Evolutionary conservation across 768 basidiomycete species (phyloP).

Genomic region (Podaxis sp.): DNA sequence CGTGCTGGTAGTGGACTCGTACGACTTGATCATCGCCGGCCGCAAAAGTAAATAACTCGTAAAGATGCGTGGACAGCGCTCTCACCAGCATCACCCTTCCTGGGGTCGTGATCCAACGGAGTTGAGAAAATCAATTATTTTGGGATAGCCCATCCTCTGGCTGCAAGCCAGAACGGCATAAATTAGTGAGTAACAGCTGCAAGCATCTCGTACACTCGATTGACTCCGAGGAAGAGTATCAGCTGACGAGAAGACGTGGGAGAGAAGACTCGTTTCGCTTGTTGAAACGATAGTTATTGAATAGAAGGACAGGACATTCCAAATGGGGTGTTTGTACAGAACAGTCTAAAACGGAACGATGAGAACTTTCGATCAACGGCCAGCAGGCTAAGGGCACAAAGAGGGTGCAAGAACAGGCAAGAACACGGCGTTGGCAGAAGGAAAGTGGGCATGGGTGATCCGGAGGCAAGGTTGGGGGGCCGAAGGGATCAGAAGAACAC

Average conservation of each 20-base stretch:
- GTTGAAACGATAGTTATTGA: not conserved
- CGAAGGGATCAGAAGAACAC: constrained; percentile 5
- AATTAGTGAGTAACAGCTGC: not conserved
- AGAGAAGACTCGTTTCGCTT: constrained; percentile 1
- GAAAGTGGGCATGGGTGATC: constrained; percentile 1
- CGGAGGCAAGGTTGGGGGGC: not conserved
- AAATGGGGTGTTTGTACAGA: not conserved
- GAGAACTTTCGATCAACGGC: not conserved
- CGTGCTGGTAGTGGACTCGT: not conserved
- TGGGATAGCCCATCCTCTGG: not conserved
- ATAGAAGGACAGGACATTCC: not conserved
- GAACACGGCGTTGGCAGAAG: not conserved
- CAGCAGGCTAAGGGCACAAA: not conserved
- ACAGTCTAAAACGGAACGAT: not conserved
- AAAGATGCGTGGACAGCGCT: not conserved
- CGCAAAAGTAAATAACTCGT: not conserved
- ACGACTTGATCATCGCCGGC: not conserved
- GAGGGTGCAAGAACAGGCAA: too few species aligned
- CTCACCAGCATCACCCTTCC: not conserved
- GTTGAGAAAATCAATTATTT: not conserved
- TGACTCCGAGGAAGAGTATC: not conserved
- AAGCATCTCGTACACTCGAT: not conserved
- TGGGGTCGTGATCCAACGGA: not conserved
- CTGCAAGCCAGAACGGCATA: not conserved
- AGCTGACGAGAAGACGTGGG: constrained; percentile 7